Base-by-base conservation (phyloP, 1,284 basidiomycete genomes). In the Apiotrichum laibachii region DNA sequence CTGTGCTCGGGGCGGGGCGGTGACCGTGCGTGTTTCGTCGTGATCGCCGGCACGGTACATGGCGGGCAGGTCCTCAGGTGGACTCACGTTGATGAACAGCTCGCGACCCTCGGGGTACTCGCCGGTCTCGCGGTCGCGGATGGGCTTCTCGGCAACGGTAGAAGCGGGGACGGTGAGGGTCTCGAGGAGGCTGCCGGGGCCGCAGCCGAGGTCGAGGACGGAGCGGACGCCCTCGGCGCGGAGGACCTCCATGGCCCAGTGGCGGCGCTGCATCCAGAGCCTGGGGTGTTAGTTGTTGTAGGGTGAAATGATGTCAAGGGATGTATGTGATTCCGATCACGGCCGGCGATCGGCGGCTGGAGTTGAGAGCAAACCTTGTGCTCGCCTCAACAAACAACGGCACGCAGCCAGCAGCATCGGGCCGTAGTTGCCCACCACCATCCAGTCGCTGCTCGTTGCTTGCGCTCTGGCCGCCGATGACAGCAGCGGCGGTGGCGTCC, bases 141-240 rank as follows among this genome's bases (percentile, higher is more conserved):
- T 72, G 16, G 75, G 75, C 19, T 67, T 65, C 59, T 77, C 77
- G 45, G 55, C 44, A 10, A 77, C 62, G 8, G 75, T 75, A 11
- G 70, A 63, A 2, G 76, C 67, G 11, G 77, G 75, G 19, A 69
- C 62, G 33, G 72, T 68, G 7, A 77, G 68, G 1, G 73, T 72
- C 53, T 76, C 70, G 42, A 79, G 70, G 35, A 79, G 65, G 7
- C 71, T 70, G 11, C 75, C 75, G 18, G 72, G 59, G 7, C 77
- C 77, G 58, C 76, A 77, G 12, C 77, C 77, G n/a, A 79, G 67
- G 54, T 79, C 77, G 47, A 79, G 65, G 19, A 77, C 72, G 67
- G 75, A 64, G 56, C 69, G 59, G 10, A 76, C 73, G 12, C 65
- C 63, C 50, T 77, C 76, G 26, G 63, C 63, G 9, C 72, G 64